Base-by-base conservation (phyloP, 768 basidiomycete species). In the Termitomyces sp. region DNA sequence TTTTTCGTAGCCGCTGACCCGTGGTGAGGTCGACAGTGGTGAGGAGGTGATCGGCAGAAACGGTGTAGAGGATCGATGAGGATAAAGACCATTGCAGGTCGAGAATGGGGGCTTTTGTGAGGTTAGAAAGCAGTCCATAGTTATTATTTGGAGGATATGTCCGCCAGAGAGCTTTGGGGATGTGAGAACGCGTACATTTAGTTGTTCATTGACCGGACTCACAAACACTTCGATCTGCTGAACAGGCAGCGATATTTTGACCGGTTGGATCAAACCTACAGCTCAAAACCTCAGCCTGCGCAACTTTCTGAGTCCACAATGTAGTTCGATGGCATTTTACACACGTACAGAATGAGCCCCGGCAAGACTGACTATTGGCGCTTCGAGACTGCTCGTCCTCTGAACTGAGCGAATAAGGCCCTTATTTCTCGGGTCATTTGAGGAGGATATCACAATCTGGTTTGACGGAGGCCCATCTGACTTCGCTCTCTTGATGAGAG, bases 221-320 rank as follows among this genome's bases (percentile, higher is more conserved):
- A 92, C 94, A 96, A 60, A 98, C 86, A 60, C 86, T 86, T 64
- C 91, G 79, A 72, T 99, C 96, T 2, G 89, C 81, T 14, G 92
- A 94, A 67, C 89, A 92, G 9, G 94, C 94, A 40, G 96, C 97
- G 56, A 98, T 85, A 62, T 91, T 91, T 69, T 95, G 88, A 4
- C 97, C 97, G 2, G 89, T 89, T 14, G 94, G 93, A 66, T 96
- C 93, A 68, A 98, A 98, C 63, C 92, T 82, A 74, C 94, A 92
- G 62, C 90, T 90, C 60, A 95, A 61, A 59, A 98, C 91, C 74
- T 99, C 97, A 8, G 79, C 86, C 88, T 89, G 41, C 43, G 59
- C 59, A 3, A 48, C n/a, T 49, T 17, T 12, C 10, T 57, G 11
- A 60, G 57, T n/a, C 43, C 16, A 40, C 21, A 12, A 43, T 11